Evolutionary conservation across 306 rosid genomes (phyloP), one percentile per base, ranked within the genome.

Genomic region (Potentilla sterilis): DNA sequence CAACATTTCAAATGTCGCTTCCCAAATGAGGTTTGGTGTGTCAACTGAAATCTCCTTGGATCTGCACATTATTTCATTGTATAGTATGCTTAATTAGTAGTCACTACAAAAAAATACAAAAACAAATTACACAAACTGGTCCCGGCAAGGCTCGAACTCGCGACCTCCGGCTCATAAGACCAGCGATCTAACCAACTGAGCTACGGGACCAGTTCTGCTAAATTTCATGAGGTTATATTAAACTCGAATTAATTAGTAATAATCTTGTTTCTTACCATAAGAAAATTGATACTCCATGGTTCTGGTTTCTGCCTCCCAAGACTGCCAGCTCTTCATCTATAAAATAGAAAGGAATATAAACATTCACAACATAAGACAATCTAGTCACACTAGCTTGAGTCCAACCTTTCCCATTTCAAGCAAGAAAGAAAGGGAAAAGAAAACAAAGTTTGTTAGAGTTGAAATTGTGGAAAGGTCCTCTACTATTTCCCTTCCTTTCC

Each of bases 271-370:
- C 34, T 46, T 80, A 89, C 93, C 93, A 14, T 84, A 75, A 9
- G 76, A 68, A 70, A 81, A 73, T 62, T 83, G 78, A 65, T 86
- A 85, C 19, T 89, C 88, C 70, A 79, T 59, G 22, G 93, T 83
- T 75, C 46, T 83, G 38, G 93, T 89, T 63, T 89, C 85, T 79
- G 88, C 88, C 58, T 89, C 93, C 93, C 93, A 87, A 55, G 76
- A 58, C 34, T 79, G 78, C 90, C 91, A 89, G 7, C 76, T 71
- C 37, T 80, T 86, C 89, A 87, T 89, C 93, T 86, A 59, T 7
- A 77, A 18, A 61, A 55, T 41, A 48, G 28, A 3, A 58, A 19
- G 21, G 49, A 55, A 38, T 46, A 9, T 37, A 47, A 5, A 38
- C 7, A 9, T 24, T 46, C 42, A 63, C 69, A 48, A 34, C 72